phyloP scores from a whole-genome alignment of 208 protist genomes.

The Leishmania martiniquensis region DNA sequence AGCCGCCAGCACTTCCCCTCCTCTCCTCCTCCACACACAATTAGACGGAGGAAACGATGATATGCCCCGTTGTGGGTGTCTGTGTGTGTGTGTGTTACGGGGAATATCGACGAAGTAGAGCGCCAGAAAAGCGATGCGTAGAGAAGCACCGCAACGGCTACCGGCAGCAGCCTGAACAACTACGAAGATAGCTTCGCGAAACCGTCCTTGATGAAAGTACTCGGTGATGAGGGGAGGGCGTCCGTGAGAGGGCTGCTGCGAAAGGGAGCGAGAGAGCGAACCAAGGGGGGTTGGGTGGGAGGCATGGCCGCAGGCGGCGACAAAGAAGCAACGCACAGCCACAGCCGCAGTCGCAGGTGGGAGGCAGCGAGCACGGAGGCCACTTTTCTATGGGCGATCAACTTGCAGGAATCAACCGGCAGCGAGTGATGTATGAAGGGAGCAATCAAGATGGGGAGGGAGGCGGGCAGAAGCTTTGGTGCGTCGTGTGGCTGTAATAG shows the following conservation, averaged over 20 bases:
- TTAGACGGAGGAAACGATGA: neutral
- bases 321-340: neutral
- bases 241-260: neutral
- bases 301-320: neutral
- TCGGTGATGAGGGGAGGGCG: neutral
- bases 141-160: neutral
- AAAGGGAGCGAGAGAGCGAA: neutral
- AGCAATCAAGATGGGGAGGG: neutral
- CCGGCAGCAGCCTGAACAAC: neutral
- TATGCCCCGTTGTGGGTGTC: neutral
- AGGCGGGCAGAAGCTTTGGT: neutral
- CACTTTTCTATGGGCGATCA: neutral
- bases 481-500: neutral
- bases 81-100: constrained; percentile 3
- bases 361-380: neutral
- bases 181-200: neutral
- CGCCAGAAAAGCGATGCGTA: neutral
- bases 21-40: too few relatives aligned
- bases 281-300: neutral
- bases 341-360: neutral
- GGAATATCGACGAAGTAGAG: neutral
- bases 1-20: too few relatives aligned
- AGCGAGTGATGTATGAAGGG: neutral
- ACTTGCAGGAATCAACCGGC: neutral
- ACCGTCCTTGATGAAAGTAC: neutral